These are phyloP conservation scores for Coelastrella sp. DNA, from an alignment of 139 green algal genomes.

Conservation along the genomic window DNA sequence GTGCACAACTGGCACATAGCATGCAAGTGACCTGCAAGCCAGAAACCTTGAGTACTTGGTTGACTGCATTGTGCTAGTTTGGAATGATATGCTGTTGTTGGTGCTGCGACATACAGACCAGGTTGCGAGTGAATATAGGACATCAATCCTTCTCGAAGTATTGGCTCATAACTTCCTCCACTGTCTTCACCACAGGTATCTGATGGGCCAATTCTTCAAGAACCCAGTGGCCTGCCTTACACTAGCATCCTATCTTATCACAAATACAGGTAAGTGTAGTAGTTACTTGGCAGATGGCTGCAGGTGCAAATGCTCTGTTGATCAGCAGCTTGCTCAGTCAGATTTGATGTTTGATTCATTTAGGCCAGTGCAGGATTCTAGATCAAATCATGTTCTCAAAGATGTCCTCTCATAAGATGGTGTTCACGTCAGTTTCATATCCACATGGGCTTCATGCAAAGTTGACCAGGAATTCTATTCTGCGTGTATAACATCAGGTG, in stretches of 20 bases:
- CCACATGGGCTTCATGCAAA: no score
- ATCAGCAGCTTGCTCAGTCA: not conserved
- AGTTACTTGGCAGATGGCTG: no score
- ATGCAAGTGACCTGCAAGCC: not conserved
- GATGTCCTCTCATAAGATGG: no score
- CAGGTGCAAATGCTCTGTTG: not conserved
- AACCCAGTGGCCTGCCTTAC: slow-evolving; percentile 86
- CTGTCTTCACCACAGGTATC: slow-evolving; percentile 85
- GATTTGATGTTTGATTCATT: not conserved
- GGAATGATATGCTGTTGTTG: not conserved
- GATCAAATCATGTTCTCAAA: no score
- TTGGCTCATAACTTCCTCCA: no score
- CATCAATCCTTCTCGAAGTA: no score
- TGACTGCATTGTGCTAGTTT: not conserved
- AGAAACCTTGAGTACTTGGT: not conserved
- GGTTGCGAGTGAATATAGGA: no score
- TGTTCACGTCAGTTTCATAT: no score
- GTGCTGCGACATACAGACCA: no score
- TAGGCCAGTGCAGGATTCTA: no score
- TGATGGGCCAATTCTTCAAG: slow-evolving; percentile 80
- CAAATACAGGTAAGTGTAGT: slow-evolving; percentile 79
- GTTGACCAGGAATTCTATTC: no score
- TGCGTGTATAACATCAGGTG: slow-evolving; percentile 47
- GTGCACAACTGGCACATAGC: not conserved
- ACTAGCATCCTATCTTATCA: slow-evolving; percentile 81